Evolutionary conservation across 768 basidiomycete species (phyloP).

Genomic region (Suillus clintonianus): DNA sequence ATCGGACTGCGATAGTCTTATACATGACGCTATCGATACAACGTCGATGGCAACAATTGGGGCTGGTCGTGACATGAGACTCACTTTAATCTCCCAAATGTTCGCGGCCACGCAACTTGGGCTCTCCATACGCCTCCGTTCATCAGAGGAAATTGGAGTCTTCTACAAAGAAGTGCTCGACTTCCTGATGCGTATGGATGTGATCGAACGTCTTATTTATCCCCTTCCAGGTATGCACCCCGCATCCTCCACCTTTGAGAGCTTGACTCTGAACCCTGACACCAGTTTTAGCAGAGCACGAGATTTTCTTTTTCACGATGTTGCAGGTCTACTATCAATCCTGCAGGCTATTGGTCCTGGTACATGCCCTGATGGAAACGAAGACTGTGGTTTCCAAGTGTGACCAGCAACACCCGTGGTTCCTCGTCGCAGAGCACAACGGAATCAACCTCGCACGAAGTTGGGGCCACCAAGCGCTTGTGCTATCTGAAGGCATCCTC

Average conservation of each 20-base stretch:
- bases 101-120: conserved; percentile 34
- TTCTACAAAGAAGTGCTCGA: conserved; percentile 38
- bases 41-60: conserved; percentile 21
- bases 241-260: neutral
- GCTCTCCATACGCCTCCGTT: conserved; percentile 30
- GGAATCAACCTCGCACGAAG: conserved; percentile 34
- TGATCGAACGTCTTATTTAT: conserved; percentile 36
- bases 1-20: conserved; percentile 33
- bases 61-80: conserved; percentile 36
- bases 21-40: conserved; percentile 32
- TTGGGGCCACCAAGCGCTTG: conserved; percentile 42
- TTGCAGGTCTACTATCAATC: conserved; percentile 42
- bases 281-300: conserved; percentile 43
- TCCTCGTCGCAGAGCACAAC: conserved; percentile 30
- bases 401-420: conserved; percentile 29
- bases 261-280: conserved; percentile 23
- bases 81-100: conserved; percentile 39
- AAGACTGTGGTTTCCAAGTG: conserved; percentile 22
- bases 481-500: conserved; percentile 39
- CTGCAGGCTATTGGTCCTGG: conserved; percentile 39
- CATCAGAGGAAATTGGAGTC: conserved; percentile 25
- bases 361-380: conserved; percentile 35
- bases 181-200: conserved; percentile 35
- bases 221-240: conserved; percentile 38
- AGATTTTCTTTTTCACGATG: conserved; percentile 45